Evolutionary conservation across 495 filamentous ascomycete genomes (phyloP).

Genomic region (Daldinia grandis): DNA sequence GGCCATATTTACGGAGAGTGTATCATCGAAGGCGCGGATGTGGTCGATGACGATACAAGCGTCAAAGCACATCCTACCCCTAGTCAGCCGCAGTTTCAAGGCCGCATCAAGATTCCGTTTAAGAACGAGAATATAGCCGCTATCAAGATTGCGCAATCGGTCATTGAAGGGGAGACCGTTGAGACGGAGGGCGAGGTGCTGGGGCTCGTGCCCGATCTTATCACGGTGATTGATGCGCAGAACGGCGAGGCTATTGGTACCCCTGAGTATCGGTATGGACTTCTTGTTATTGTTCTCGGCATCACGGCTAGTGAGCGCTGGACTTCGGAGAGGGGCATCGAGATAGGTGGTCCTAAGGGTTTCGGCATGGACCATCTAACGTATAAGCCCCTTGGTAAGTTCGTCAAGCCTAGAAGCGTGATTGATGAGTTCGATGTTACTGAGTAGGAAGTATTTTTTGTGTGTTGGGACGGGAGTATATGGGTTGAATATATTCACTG

Average conservation of each 20-base stretch:
- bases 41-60: conserved; percentile 39
- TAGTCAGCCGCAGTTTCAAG: conserved; percentile 36
- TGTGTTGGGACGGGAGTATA: not conserved
- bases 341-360: conserved; percentile 61
- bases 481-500: not conserved
- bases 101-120: conserved; percentile 65
- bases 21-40: conserved; percentile 58
- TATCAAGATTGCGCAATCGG: conserved; percentile 44
- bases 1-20: conserved; percentile 64
- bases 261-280: conserved; percentile 68
- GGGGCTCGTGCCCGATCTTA: conserved; percentile 68
- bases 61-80: conserved; percentile 13
- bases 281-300: conserved; percentile 64
- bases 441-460: conserved; percentile 55
- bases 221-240: conserved; percentile 66
- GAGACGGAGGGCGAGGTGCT: conserved; percentile 57
- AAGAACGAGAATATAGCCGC: conserved; percentile 73
- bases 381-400: conserved; percentile 59
- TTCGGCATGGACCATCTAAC: conserved; percentile 61
- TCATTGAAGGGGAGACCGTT: conserved; percentile 28
- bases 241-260: conserved; percentile 68
- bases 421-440: conserved; percentile 59
- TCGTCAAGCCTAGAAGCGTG: conserved; percentile 59
- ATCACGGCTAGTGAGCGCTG: conserved; percentile 66
- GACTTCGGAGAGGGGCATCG: conserved; percentile 61